These are phyloP conservation scores for Phytophthora boehmeriae DNA, from an alignment of 352 stramenopile genomes.

Conservation along the genomic window DNA sequence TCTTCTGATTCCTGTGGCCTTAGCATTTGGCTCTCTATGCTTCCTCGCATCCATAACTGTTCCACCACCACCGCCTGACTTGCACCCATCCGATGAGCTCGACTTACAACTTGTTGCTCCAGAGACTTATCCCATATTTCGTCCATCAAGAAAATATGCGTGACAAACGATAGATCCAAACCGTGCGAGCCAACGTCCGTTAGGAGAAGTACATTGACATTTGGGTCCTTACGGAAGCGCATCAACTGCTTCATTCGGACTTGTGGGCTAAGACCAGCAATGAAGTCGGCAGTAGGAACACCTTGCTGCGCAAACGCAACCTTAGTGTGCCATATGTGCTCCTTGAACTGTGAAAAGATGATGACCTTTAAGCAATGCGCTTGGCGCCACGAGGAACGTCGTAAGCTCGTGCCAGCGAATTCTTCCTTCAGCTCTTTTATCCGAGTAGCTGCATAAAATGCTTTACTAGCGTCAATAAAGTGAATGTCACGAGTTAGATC, in stretches of 20 bases:
- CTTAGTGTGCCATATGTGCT: constrained; percentile 80
- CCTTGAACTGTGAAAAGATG: constrained; percentile 85
- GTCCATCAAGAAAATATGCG: constrained; percentile 98
- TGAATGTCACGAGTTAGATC: constrained; percentile 44
- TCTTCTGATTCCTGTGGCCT: constrained; percentile 45
- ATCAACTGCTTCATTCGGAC: constrained; percentile 60
- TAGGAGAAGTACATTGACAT: constrained; percentile 93
- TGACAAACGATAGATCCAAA: constrained; percentile 98
- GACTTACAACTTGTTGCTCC: constrained; percentile 95
- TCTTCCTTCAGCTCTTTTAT: constrained; percentile 70
- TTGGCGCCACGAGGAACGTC: constrained; percentile 21
- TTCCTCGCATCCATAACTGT: constrained; percentile 88
- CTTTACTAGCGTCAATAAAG: constrained; percentile 72
- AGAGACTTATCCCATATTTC: constrained; percentile 97
- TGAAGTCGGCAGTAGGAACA: constrained; percentile 68
- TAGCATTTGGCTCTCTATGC: constrained; percentile 81
- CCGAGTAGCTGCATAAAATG: constrained; percentile 68
- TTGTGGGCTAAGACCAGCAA: constrained; percentile 47
- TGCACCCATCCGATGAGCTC: constrained; percentile 96
- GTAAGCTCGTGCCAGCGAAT: constrained; percentile 33
- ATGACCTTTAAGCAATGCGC: constrained; percentile 68
- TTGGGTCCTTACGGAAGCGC: constrained; percentile 61
- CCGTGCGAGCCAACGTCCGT: constrained; percentile 94
- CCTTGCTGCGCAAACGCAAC: constrained; percentile 75
- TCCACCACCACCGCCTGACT: constrained; percentile 93